Evolutionary conservation across 2,329 filamentous ascomycete species (phyloP).

Genomic region (Immersiporthe knoxdaviesiana): DNA sequence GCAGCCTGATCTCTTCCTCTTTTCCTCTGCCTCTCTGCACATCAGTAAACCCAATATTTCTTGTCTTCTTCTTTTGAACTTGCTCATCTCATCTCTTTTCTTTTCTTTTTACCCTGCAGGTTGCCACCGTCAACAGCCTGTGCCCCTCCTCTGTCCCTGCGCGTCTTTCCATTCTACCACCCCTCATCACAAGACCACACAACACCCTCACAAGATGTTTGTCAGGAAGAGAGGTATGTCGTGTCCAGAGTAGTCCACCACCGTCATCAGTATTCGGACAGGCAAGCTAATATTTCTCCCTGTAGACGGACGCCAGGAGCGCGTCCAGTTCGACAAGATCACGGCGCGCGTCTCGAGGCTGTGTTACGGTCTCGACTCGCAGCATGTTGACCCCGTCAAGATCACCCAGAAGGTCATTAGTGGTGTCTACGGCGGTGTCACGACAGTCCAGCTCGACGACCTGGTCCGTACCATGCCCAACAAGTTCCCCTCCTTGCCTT

Average conservation of each 20-base stretch:
- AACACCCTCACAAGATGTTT: constrained; percentile 54
- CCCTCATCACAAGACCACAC: constrained; percentile 15
- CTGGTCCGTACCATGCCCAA: constrained; percentile 72
- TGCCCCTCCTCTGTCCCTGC: constrained; percentile 17
- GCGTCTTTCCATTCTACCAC: background rate
- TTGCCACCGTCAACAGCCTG: constrained; percentile 13
- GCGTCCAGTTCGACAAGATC: constrained; percentile 99
- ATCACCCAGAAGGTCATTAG: constrained; percentile 99
- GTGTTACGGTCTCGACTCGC: constrained; percentile 95
- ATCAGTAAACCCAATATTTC: background rate
- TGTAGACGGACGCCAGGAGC: constrained; percentile 97
- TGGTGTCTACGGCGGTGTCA: constrained; percentile 98
- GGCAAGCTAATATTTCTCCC: constrained; percentile 6
- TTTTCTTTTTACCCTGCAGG: constrained; percentile 15
- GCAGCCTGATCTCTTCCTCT: background rate
- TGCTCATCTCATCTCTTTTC: background rate
- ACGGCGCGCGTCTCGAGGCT: constrained; percentile 95
- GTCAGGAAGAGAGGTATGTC: constrained; percentile 66
- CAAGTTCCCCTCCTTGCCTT: no score
- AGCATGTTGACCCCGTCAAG: constrained; percentile 93
- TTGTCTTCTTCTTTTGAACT: background rate
- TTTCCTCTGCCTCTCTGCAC: constrained; percentile 3
- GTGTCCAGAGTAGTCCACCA: background rate
- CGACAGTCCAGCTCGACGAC: constrained; percentile 94
- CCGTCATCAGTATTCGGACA: background rate